Evolutionary conservation across 768 basidiomycete species (phyloP), one percentile per base, ranked within the genome.

Genomic region (Leucocoprinus leucothites): DNA sequence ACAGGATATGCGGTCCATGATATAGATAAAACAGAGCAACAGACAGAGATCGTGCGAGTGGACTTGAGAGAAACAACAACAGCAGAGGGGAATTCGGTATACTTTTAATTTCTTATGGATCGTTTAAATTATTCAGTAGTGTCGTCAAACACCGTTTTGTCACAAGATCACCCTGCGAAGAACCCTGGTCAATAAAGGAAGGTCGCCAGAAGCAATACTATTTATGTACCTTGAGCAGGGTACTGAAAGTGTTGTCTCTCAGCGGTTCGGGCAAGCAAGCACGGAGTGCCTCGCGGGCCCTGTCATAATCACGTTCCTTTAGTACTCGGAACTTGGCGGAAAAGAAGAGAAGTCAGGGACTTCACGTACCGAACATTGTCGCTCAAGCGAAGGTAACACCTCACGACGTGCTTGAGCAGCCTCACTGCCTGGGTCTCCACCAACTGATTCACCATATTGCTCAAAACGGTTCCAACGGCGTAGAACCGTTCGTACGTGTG

Each of bases 401-500:
- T 82, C 26, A 99, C 97, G 49, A 99, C 97, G 67, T 99, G 97
- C 71, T 99, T 99, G 62, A 99, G 75, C 46, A 99, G 74, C 63
- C 97, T 77, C 25, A 98, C 96, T 9, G 97, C 97, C 70, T 98
- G 97, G 1, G 91, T 97, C 72, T 99, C 96, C 51, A 98, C 95
- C 47, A 99, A 81, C 67, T 98, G 94, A 65, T 89, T 90, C 61
- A 98, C 97, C 97, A 99, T 99, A 70, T 97, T 98, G 76, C 91
- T 92, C 57, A 99, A 79, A 14, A 99, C 97, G 7, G 96, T 97
- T 16, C 96, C 97, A 51, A 99, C 97, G 13, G 97, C 97, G 69
- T 98, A 98, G 75, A 99, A 99, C 50, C 97, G 82, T 69, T 99
- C 97, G 67, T 99, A 99, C n/a, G 97, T 99, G 71, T 99, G 97